These are phyloP conservation scores for Pseudopyricularia cyperi DNA, from an alignment of 2,329 filamentous ascomycete species.

Conservation along the genomic window DNA sequence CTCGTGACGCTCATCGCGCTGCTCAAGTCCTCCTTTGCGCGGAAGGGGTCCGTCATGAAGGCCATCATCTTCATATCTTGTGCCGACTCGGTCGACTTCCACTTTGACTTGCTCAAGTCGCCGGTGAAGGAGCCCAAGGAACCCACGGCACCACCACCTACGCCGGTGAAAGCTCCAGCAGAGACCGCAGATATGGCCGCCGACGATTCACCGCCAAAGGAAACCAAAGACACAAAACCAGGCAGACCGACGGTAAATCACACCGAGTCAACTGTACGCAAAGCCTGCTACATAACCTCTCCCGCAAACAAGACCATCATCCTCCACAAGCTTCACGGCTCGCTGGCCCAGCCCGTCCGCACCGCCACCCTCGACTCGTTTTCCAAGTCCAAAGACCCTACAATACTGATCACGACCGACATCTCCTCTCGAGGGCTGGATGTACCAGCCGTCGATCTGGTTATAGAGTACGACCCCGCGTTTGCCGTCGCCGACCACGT, in stretches of 20 bases:
- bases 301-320: conserved; percentile 61
- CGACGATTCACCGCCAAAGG: conserved; percentile 1
- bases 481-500: conserved; percentile 90
- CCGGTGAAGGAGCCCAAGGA: conserved; percentile 12
- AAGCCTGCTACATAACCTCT: conserved; percentile 60
- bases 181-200: conserved; percentile 8
- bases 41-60: conserved; percentile 89
- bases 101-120: conserved; percentile 66
- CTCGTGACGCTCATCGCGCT: conserved; percentile 77
- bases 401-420: conserved; percentile 84
- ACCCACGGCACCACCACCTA: conserved; percentile 2
- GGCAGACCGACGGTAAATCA: conserved; percentile 14
- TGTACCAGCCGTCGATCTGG: conserved; percentile 85
- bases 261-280: conserved; percentile 49
- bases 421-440: conserved; percentile 93
- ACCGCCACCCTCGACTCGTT: conserved; percentile 79
- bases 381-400: conserved; percentile 57
- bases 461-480: conserved; percentile 91
- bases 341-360: conserved; percentile 73
- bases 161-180: conserved; percentile 10
- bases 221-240: conserved; percentile 7
- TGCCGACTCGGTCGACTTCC: conserved; percentile 92
- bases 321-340: conserved; percentile 82
- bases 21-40: conserved; percentile 75
- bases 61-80: conserved; percentile 95